Percentiles rank a stretch among this genome's conserved stretches.
phyloP scores from a whole-genome alignment of 768 basidiomycete species.

The Agaricus subrufescens region DNA sequence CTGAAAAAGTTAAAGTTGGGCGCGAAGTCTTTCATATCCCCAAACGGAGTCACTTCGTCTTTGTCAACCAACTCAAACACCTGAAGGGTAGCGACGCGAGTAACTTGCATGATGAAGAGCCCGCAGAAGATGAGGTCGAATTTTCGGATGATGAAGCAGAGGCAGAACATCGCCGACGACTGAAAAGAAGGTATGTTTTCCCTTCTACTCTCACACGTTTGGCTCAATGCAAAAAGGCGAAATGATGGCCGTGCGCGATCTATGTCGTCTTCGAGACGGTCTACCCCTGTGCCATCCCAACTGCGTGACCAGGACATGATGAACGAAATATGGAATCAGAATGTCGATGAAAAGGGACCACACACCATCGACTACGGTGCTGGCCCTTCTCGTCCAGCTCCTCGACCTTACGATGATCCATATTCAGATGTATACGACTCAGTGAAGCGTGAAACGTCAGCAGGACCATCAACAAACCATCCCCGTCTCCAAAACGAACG shows the following conservation, averaged over 20 bases:
- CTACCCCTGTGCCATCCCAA: slow-evolving; percentile 50
- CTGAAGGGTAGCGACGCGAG: slow-evolving; percentile 91
- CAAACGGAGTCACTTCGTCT: slow-evolving; percentile 77
- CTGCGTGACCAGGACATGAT: slow-evolving; percentile 51
- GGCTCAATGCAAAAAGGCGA: slow-evolving; percentile 35
- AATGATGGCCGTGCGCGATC: slow-evolving; percentile 45
- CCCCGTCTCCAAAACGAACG: not conserved
- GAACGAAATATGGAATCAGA: slow-evolving; percentile 44
- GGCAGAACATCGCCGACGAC: slow-evolving; percentile 57
- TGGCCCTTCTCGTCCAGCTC: slow-evolving; percentile 59
- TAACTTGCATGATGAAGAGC: slow-evolving; percentile 93
- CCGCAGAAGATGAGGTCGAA: slow-evolving; percentile 83
- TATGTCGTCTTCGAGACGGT: slow-evolving; percentile 47
- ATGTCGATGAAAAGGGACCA: slow-evolving; percentile 60
- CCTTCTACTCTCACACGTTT: not conserved
- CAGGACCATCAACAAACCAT: not conserved
- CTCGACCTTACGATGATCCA: slow-evolving; percentile 77
- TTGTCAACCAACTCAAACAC: slow-evolving; percentile 62
- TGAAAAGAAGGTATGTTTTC: slow-evolving; percentile 53
- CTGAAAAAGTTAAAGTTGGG: slow-evolving; percentile 46
- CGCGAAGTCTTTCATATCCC: slow-evolving; percentile 82
- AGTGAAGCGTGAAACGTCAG: slow-evolving; percentile 17
- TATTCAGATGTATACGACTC: slow-evolving; percentile 49
- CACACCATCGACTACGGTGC: slow-evolving; percentile 63
- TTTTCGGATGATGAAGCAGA: slow-evolving; percentile 96